Percentiles rank a stretch among this genome's conserved stretches.
Conservation (phyloP, 345 rosid genomes). For the Hibiscus syriacus region DNA sequence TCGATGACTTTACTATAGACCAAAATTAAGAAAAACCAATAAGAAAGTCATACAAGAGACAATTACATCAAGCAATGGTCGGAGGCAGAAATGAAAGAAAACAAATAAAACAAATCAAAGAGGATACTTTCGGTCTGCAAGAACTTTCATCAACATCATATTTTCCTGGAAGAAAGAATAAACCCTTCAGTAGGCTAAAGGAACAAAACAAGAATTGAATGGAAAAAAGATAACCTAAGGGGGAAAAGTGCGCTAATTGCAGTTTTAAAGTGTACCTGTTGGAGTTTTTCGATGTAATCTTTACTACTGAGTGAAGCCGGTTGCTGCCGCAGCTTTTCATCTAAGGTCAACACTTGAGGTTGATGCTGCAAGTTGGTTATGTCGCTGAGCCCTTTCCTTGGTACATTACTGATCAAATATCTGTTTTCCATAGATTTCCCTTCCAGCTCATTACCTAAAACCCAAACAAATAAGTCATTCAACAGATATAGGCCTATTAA, state of each 20-base stretch:
- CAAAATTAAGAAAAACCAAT: constrained; percentile 3
- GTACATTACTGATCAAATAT: constrained; percentile 22
- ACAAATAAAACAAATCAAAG: not conserved
- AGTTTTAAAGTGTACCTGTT: constrained; percentile 25
- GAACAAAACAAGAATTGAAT: not conserved
- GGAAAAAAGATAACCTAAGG: too few relatives aligned
- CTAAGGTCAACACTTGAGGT: constrained; percentile 19
- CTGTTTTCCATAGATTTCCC: constrained; percentile 23
- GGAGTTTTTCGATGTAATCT: constrained; percentile 36
- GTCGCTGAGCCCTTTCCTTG: constrained; percentile 44
- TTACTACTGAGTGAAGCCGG: constrained; percentile 19
- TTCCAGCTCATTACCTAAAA: constrained; percentile 23
- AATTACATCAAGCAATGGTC: not conserved
- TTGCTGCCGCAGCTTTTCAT: constrained; percentile 21
- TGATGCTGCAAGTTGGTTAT: constrained; percentile 45
- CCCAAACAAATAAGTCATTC: constrained; percentile 5
- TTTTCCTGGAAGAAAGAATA: constrained; percentile 43
- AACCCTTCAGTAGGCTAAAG: constrained; percentile 13
- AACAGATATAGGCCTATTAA: not conserved
- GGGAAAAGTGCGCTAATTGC: not conserved
- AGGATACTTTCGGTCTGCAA: constrained; percentile 49
- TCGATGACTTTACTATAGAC: constrained; percentile 48
- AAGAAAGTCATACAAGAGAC: constrained; percentile 7
- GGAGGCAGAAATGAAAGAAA: not conserved
- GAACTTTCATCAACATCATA: constrained; percentile 36